These are phyloP conservation scores for Ascochyta koolunga DNA, from an alignment of 2,329 filamentous ascomycete species.

Conservation along the genomic window DNA sequence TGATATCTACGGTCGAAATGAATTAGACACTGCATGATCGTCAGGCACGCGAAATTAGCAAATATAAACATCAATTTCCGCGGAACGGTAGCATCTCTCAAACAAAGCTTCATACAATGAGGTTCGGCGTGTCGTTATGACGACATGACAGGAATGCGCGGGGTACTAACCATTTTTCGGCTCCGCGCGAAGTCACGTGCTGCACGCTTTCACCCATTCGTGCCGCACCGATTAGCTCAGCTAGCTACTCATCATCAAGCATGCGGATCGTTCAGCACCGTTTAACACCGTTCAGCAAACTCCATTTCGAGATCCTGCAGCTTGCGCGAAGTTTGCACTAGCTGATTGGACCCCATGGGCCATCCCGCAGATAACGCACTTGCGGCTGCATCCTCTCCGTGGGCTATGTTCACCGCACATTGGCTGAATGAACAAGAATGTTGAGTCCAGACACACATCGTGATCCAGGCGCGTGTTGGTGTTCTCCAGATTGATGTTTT, in stretches of 20 bases:
- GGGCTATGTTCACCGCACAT: constrained; percentile 14
- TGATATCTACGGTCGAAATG: background rate
- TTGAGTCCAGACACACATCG: constrained; percentile 15
- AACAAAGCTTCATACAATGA: background rate
- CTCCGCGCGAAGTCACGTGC: constrained; percentile 1
- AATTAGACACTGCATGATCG: background rate
- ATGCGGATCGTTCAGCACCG: too few relatives aligned
- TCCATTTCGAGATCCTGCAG: constrained; percentile 10
- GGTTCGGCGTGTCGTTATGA: background rate
- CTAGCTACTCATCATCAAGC: background rate
- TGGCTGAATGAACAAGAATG: constrained; percentile 17
- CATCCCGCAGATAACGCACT: constrained; percentile 24
- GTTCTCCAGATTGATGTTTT: constrained; percentile 5
- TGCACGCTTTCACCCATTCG: background rate
- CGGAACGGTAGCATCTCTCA: background rate
- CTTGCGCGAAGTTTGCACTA: constrained; percentile 11
- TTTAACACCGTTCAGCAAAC: background rate
- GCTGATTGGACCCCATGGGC: constrained; percentile 16
- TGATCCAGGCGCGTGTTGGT: constrained; percentile 12
- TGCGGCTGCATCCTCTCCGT: constrained; percentile 23
- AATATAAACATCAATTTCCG: background rate
- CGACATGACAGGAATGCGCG: constrained; percentile 3
- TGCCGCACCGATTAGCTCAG: background rate
- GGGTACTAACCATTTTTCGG: background rate
- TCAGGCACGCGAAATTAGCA: background rate